Evolutionary conservation across 2,329 filamentous ascomycete genomes (phyloP), one percentile per base, ranked within the genome.

Genomic region (Biscogniauxia sp.): DNA sequence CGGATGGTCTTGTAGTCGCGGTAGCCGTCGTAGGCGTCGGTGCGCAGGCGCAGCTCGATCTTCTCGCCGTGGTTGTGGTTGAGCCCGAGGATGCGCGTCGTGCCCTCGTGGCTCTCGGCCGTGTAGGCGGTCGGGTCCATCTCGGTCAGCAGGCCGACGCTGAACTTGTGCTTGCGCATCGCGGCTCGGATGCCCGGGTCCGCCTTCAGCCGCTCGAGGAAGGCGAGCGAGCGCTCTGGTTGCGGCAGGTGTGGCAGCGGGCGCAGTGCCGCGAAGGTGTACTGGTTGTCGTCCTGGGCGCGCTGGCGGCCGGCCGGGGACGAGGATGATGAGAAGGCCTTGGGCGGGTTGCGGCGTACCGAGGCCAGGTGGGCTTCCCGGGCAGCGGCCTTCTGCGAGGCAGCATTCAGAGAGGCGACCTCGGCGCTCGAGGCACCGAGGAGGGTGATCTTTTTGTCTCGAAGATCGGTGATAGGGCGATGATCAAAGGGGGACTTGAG

Each of bases 1-100:
- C 95, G 85, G 54, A 99, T 96, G 0, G 90, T 93, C 69, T 89
- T 89, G 78, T 98, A 99, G 73, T 97, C 92, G 45, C 95, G 81
- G 71, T 97, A 98, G 0, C 95, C 95, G 74, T 97, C 93, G 73
- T 95, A 92, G 2, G 91, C 91, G 77, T 99, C 95, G 1, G 95
- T 98, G n/a, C 95, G 82, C 41, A 99, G 78, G 0, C 95, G 82
- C 63, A 99, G 77, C 80, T 98, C 93, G 59, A 99, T 97, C 1
- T 92, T 91, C 74, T 97, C 90, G 62, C 95, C 95, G 2, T 82
- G 77, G 72, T 98, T 97, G 11, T 92, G 82, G 73, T 99, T 99
- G 50, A 98, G 75, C 0, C 95, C 95, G 0, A 98, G 77, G 1
- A 91, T 93, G 52, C 92, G 84, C 55, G 88, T 88, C n/a, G 82